Conservation (phyloP, 2,329 filamentous ascomycete species). For the Ceratocystis huliohia region DNA sequence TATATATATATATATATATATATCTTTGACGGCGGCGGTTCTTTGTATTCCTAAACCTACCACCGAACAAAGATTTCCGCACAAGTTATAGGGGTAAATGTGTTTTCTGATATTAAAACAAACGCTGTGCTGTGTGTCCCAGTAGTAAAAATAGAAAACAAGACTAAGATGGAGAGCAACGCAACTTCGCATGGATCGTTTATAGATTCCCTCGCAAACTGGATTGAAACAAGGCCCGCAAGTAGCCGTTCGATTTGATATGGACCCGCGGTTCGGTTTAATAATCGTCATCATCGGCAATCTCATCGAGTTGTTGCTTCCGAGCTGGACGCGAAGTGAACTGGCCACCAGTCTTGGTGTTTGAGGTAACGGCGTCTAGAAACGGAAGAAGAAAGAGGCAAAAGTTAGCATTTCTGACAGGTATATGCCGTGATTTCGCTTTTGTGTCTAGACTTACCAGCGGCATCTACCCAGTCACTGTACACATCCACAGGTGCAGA, state of each 20-base stretch:
- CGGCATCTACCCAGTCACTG: conserved; percentile 92
- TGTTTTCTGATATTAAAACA: conserved; percentile 10
- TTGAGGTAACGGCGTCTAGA: conserved; percentile 16
- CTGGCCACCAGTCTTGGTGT: conserved; percentile 16
- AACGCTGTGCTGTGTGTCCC: conserved; percentile 9
- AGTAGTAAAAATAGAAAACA: conserved; percentile 11
- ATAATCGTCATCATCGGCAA: conserved; percentile 18
- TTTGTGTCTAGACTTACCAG: conserved; percentile 33
- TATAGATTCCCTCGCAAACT: not conserved
- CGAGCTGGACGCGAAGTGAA: conserved; percentile 16
- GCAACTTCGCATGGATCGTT: not conserved
- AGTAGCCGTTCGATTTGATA: not conserved
- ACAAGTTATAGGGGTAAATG: not conserved
- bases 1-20: not conserved
- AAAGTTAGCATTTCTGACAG: not conserved
- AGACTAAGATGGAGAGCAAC: not conserved
- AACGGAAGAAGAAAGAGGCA: not conserved
- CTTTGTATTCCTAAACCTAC: no score
- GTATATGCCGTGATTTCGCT: not conserved
- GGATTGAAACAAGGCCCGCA: not conserved
- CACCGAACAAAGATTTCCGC: not conserved
- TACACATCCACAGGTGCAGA: conserved; percentile 91
- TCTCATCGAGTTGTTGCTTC: conserved; percentile 17
- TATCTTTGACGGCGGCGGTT: no score
- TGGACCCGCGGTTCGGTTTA: not conserved